These are phyloP conservation scores for Colletotrichum sp. DNA, from an alignment of 2,329 filamentous ascomycete species.

Conservation along the genomic window DNA sequence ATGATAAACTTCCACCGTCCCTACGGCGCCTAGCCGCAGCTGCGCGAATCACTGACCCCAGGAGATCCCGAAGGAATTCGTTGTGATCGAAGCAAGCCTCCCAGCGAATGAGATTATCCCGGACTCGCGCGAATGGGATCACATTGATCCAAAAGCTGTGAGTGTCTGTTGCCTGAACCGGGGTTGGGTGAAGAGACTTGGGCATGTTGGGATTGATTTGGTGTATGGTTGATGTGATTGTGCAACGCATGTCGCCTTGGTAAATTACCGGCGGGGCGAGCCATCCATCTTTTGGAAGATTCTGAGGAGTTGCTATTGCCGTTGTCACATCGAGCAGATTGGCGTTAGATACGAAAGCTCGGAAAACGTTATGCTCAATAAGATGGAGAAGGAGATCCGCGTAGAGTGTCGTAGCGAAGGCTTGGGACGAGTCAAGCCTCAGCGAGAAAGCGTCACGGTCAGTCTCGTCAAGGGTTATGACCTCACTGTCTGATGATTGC, in stretches of 20 bases:
- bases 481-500: background rate
- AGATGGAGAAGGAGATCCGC: slow-evolving; percentile 16
- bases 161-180: background rate
- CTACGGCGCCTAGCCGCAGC: background rate
- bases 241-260: background rate
- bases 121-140: slow-evolving; percentile 7
- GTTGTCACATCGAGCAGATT: background rate
- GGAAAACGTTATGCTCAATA: slow-evolving; percentile 12
- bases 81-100: slow-evolving; percentile 6
- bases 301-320: background rate
- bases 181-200: background rate
- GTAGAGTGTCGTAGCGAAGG: background rate
- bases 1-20: background rate
- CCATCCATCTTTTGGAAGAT: background rate
- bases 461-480: background rate
- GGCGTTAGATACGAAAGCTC: slow-evolving; percentile 4
- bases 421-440: background rate
- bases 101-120: slow-evolving; percentile 15
- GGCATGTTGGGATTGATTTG: slow-evolving; percentile 15
- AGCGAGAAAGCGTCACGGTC: too few species aligned
- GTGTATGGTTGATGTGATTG: background rate
- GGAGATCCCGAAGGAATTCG: slow-evolving; percentile 3
- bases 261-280: background rate
- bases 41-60: background rate
- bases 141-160: slow-evolving; percentile 16